Conservation (phyloP, 2,329 filamentous ascomycete species). For the Pseudogymnoascus sp. region DNA sequence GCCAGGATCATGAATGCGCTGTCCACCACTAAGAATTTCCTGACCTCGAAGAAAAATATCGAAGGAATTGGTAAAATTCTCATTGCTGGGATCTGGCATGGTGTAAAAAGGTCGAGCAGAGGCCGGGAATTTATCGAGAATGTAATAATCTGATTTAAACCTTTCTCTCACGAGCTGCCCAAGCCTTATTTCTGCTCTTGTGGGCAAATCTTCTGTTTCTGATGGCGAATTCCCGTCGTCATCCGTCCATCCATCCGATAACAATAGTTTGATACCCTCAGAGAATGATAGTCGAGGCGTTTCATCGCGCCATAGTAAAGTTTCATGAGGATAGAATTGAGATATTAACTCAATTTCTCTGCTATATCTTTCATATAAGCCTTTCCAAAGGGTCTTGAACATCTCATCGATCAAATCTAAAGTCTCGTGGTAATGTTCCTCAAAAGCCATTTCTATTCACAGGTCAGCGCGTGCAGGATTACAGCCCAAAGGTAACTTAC, state of each 20-base stretch:
- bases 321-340: constrained; percentile 74
- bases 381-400: constrained; percentile 70
- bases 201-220: constrained; percentile 71
- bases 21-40: constrained; percentile 84
- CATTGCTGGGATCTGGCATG: constrained; percentile 68
- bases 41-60: constrained; percentile 92
- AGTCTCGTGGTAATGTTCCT: constrained; percentile 82
- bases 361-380: constrained; percentile 58
- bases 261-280: constrained; percentile 72
- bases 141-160: constrained; percentile 83
- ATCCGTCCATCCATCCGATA: constrained; percentile 65
- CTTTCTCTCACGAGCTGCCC: constrained; percentile 79
- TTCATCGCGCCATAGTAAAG: constrained; percentile 77
- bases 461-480: background rate
- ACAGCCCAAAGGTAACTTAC: background rate
- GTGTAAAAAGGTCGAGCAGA: constrained; percentile 85
- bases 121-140: constrained; percentile 85
- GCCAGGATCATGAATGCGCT: constrained; percentile 77
- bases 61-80: constrained; percentile 77
- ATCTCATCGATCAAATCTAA: constrained; percentile 68
- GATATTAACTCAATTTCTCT: constrained; percentile 72
- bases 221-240: constrained; percentile 66
- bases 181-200: constrained; percentile 76
- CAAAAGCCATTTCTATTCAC: constrained; percentile 68
- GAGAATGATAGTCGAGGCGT: constrained; percentile 74